These are phyloP conservation scores for Coccomyxa sp. DNA, from an alignment of 139 green algal genomes.

Conservation along the genomic window DNA sequence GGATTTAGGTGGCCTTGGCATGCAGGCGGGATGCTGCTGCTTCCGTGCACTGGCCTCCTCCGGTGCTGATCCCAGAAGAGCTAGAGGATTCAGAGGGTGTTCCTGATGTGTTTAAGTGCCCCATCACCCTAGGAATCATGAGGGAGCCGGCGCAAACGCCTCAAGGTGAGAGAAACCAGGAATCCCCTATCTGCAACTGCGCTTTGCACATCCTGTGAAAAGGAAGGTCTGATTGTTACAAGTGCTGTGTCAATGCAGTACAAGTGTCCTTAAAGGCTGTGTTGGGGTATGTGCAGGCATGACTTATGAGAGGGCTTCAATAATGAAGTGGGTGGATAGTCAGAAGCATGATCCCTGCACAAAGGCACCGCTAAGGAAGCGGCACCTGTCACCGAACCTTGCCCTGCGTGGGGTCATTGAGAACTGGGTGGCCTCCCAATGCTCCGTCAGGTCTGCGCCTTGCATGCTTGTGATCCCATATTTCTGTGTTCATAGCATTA, in stretches of 20 bases:
- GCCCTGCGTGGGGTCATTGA: slow-evolving; percentile 43
- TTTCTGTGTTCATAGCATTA: too few species aligned
- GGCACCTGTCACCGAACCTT: slow-evolving; percentile 49
- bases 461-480: too few species aligned
- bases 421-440: slow-evolving; percentile 18
- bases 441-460: neutral
- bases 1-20: too few species aligned
- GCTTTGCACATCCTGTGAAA: neutral
- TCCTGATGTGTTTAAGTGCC: slow-evolving; percentile 37
- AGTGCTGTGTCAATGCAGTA: neutral
- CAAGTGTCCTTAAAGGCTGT: neutral
- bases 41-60: slow-evolving; percentile 37
- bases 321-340: slow-evolving; percentile 37
- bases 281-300: slow-evolving; percentile 11
- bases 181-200: neutral
- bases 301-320: slow-evolving; percentile 32
- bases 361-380: slow-evolving; percentile 23
- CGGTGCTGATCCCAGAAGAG: slow-evolving; percentile 32
- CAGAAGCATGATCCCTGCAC: slow-evolving; percentile 39
- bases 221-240: neutral
- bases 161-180: neutral
- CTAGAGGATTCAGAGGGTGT: slow-evolving; percentile 33
- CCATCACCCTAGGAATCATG: slow-evolving; percentile 44
- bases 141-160: slow-evolving; percentile 37
- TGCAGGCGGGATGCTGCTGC: neutral